phyloP scores from a whole-genome alignment of 2,329 filamentous ascomycete species.

The Aspergillus costaricaensis region DNA sequence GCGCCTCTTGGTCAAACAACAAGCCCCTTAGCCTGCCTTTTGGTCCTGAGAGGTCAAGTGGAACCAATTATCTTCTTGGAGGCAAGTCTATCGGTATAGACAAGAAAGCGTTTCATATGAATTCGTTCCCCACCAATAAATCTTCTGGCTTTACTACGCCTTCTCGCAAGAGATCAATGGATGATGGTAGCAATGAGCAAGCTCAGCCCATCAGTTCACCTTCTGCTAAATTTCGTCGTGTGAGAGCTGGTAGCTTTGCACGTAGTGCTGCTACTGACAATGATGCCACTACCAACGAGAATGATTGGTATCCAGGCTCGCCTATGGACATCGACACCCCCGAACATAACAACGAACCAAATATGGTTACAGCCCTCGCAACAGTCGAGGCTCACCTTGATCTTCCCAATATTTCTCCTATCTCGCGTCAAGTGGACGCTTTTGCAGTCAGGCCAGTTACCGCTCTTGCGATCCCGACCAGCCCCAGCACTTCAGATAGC shows the following conservation, averaged over 20 bases:
- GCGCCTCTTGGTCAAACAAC: neutral
- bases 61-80: neutral
- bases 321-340: neutral
- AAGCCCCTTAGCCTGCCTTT: neutral
- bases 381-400: neutral
- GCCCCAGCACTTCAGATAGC: neutral
- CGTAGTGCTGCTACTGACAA: neutral
- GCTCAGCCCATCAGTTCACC: neutral
- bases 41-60: neutral
- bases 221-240: conserved; percentile 18
- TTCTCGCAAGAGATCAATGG: conserved; percentile 19
- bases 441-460: neutral
- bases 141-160: neutral
- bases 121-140: neutral
- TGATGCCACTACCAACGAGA: neutral
- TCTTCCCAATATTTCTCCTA: neutral
- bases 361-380: neutral
- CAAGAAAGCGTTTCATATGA: neutral
- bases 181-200: conserved; percentile 2
- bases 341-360: neutral
- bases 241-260: conserved; percentile 6
- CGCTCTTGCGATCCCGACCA: neutral
- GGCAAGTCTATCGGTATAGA: neutral
- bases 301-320: neutral
- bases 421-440: neutral